Conservation (phyloP, 148 eudicot genomes). For the Diospyros lotus region DNA sequence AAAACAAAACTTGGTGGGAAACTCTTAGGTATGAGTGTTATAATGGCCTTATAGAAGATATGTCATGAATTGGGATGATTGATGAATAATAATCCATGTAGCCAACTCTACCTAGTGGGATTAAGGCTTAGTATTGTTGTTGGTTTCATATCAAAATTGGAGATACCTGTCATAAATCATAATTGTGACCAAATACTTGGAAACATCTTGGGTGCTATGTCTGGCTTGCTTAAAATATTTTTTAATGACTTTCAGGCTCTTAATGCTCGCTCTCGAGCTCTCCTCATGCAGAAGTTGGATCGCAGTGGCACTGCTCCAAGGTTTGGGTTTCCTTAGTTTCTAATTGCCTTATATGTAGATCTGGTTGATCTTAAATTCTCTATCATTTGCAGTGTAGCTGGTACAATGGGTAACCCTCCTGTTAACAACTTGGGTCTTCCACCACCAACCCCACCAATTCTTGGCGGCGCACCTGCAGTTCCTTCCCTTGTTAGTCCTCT, state of each 20-base stretch:
- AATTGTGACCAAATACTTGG: background rate
- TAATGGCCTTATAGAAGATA: too few species aligned
- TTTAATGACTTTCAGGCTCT: conserved; percentile 44
- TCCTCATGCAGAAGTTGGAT: conserved; percentile 88
- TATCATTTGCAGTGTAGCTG: conserved; percentile 44
- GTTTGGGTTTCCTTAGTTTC: conserved; percentile 27
- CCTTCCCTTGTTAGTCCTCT: conserved; percentile 30
- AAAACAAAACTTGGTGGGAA: too few species aligned
- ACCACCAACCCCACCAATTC: conserved; percentile 29
- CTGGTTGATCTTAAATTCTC: conserved; percentile 15
- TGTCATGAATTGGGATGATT: too few species aligned
- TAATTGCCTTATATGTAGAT: conserved; percentile 7
- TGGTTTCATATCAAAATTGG: background rate
- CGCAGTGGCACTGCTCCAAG: conserved; percentile 66
- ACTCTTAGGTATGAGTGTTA: too few species aligned
- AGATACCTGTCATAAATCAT: background rate
- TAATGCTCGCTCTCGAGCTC: conserved; percentile 84
- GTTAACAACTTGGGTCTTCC: conserved; percentile 30
- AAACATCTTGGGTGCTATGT: background rate
- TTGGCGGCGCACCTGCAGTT: conserved; percentile 32
- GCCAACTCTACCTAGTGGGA: too few species aligned
- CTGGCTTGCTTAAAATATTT: background rate
- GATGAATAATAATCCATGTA: too few species aligned
- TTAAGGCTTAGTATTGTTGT: too few species aligned
- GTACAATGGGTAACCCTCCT: conserved; percentile 36